Conservation (phyloP, 1,284 basidiomycete genomes). For the Flammula alnicola region DNA sequence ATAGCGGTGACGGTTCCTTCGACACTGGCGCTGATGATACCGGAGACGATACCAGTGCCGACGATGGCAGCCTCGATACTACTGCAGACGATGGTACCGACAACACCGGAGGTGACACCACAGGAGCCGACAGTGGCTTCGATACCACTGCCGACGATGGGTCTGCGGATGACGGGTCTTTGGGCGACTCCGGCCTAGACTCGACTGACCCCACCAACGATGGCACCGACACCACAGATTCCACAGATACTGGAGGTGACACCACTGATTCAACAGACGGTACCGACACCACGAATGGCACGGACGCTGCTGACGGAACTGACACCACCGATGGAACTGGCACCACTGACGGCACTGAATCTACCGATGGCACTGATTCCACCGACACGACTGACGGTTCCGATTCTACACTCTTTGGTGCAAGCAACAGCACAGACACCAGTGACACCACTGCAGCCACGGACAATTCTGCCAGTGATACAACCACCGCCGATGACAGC, state of each 20-base stretch:
- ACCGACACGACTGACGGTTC: constrained; percentile 6
- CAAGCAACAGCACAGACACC: constrained; percentile 8
- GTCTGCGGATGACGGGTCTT: background rate
- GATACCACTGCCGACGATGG: constrained; percentile 12
- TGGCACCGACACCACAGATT: constrained; percentile 5
- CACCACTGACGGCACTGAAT: constrained; percentile 10
- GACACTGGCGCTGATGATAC: constrained; percentile 8
- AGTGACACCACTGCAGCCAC: constrained; percentile 13
- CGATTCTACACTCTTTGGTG: background rate
- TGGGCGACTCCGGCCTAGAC: background rate
- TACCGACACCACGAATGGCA: constrained; percentile 10
- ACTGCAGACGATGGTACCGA: constrained; percentile 8
- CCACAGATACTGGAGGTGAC: background rate
- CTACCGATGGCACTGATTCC: constrained; percentile 10
- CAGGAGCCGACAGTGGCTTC: background rate
- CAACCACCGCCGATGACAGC: background rate
- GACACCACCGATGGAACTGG: constrained; percentile 19
- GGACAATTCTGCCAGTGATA: constrained; percentile 6
- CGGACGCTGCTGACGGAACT: constrained; percentile 13
- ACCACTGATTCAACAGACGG: constrained; percentile 9
- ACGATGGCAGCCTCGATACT: constrained; percentile 6
- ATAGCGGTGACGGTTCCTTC: constrained; percentile 1
- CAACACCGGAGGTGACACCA: constrained; percentile 3
- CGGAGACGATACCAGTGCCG: constrained; percentile 7
- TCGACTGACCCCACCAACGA: constrained; percentile 1